Evolutionary conservation across 805 yeast species (phyloP), one percentile per base, ranked within the genome.

Genomic region (Cyberlindnera veronae): DNA sequence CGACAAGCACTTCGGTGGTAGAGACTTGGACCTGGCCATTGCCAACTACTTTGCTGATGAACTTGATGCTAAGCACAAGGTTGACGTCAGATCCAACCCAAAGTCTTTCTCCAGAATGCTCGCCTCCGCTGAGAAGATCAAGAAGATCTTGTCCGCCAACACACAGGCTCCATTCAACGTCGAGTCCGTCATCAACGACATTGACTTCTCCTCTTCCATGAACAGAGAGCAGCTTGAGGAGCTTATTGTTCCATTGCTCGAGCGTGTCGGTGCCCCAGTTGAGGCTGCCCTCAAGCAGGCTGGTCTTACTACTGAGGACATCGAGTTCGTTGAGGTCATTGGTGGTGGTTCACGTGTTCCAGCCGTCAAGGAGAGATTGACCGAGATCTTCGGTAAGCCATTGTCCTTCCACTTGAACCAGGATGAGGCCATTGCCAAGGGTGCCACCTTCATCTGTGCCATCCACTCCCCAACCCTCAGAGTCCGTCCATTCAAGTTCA

Each of bases 271-370:
- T 52, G 75, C 68, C 34, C 97, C 98, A 58, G 74, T 90, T 55
- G 84, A 84, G 66, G 63, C 68, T 38, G 98, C 98, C 47, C 74
- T 93, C 62, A 75, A 76, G 57, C 81, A 77, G 61, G 93, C 99
- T 43, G 83, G 84, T 45, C 63, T 93, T 46, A 60, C 77, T 27
- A 69, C 72, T 48, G 85, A 71, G 19, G 95, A 90, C 45, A 69
- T 93, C 46, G 96, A 90, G 69, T 79, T 89, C 38, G 82, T 93
- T 54, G 99, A 93, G 73, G 81, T 93, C 46, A 84, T 93, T 62
- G 99, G 99, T 72, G 99, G 99, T 57, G 85, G 95, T 65, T 86
- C 97, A 55, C 89, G 99, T 77, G 95, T 93, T 53, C 99, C 99
- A 64, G 71, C 85, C 41, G 74, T 93, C 64, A 93, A 93, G 77